A percentile compares a stretch with the other conserved stretches of the same genome.
phyloP scores from a whole-genome alignment of 1,284 basidiomycete genomes.

The Apiotrichum porosum region DNA sequence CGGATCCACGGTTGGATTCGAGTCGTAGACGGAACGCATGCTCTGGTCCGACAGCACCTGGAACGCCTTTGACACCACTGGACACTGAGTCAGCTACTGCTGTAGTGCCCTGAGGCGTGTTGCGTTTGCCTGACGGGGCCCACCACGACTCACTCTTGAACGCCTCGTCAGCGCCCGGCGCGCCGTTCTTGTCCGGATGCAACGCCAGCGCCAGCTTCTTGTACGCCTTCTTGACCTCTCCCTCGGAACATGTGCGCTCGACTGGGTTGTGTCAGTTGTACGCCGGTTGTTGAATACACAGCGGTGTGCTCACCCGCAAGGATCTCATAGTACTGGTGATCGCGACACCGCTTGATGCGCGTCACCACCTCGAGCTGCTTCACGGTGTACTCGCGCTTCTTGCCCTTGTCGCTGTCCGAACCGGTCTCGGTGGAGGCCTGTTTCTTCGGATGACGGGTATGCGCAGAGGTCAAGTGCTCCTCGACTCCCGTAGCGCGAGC shows the following conservation, averaged over 20 bases:
- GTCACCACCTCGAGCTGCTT: conserved; percentile 84
- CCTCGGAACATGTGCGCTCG: conserved; percentile 79
- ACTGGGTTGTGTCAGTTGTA: too few relatives aligned
- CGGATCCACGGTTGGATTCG: conserved; percentile 80
- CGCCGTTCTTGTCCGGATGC: conserved; percentile 97
- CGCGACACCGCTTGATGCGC: conserved; percentile 76
- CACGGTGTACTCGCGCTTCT: conserved; percentile 75
- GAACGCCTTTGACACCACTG: conserved; percentile 98
- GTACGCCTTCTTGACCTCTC: conserved; percentile 93
- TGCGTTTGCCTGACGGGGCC: neutral
- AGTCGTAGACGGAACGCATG: conserved; percentile 86
- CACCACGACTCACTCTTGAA: conserved; percentile 77
- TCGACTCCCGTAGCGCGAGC: conserved; percentile 45
- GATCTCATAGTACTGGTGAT: conserved; percentile 92
- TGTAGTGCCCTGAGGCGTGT: too few relatives aligned
- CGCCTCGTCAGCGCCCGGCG: conserved; percentile 96
- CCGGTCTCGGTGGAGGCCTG: neutral
- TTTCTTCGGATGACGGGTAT: conserved; percentile 20
- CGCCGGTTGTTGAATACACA: too few relatives aligned
- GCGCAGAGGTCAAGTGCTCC: conserved; percentile 44
- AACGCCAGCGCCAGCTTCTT: conserved; percentile 91
- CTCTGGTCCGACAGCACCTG: conserved; percentile 89
- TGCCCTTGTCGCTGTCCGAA: neutral
- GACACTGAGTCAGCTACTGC: too few relatives aligned
- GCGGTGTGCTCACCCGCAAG: conserved; percentile 53